Evolutionary conservation across 306 rosid genomes (phyloP).

Genomic region (Lupinus albus): DNA sequence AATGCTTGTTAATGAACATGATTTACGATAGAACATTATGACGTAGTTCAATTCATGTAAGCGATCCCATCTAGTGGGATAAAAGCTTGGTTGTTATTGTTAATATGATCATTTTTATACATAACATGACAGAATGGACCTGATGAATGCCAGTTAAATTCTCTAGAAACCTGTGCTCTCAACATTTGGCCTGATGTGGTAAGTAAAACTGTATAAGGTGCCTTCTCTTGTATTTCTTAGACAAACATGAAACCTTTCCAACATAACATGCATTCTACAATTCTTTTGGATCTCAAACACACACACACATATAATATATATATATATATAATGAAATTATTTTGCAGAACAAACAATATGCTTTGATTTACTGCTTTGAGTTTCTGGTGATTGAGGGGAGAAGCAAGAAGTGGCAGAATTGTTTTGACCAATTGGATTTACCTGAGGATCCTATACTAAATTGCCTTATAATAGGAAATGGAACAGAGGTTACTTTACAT

Average conservation of each 20-base stretch:
- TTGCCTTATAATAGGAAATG: conserved; percentile 53
- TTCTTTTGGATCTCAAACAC: conserved; percentile 1
- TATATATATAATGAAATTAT: conserved; percentile 13
- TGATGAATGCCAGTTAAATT: conserved; percentile 59
- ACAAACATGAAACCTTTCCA: not conserved
- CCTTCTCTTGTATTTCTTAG: not conserved
- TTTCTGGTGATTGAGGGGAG: conserved; percentile 57
- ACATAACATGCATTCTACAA: not conserved
- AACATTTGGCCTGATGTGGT: conserved; percentile 51
- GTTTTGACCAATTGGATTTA: conserved; percentile 53
- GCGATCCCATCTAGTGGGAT: too few relatives aligned
- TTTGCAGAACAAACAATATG: conserved; percentile 57
- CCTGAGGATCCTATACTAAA: conserved; percentile 41
- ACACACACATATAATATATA: too few relatives aligned
- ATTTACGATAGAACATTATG: too few relatives aligned
- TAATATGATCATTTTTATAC: not conserved
- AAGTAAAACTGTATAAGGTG: conserved; percentile 6
- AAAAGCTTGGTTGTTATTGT: too few relatives aligned
- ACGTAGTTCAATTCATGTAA: too few relatives aligned
- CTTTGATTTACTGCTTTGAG: conserved; percentile 62
- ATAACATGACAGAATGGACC: conserved; percentile 52
- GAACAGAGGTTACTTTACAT: conserved; percentile 51
- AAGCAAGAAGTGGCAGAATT: conserved; percentile 47
- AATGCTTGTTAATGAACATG: too few relatives aligned
- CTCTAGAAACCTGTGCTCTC: conserved; percentile 58